Evolutionary conservation across 2,329 filamentous ascomycete genomes (phyloP).

Genomic region (Scedosporium apiospermum): DNA sequence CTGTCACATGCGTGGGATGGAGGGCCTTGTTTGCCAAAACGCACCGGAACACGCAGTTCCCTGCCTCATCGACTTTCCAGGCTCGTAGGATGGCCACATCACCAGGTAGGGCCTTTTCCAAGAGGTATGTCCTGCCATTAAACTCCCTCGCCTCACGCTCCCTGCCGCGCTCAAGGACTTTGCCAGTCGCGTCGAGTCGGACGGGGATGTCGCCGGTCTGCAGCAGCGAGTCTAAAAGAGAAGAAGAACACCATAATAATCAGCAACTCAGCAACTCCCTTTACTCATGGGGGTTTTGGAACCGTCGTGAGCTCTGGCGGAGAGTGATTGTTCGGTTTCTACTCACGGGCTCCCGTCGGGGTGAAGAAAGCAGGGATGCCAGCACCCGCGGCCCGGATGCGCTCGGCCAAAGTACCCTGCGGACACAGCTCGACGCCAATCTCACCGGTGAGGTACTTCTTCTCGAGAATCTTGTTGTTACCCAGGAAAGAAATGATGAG

Average conservation of each 20-base stretch:
- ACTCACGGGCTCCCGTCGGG: conserved; percentile 58
- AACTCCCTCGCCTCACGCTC: conserved; percentile 65
- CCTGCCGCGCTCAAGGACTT: conserved; percentile 52
- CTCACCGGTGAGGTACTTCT: conserved; percentile 64
- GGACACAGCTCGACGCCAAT: conserved; percentile 69
- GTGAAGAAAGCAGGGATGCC: conserved; percentile 78
- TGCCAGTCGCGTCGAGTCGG: conserved; percentile 48
- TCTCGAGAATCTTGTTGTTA: conserved; percentile 67
- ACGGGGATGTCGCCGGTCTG: conserved; percentile 61
- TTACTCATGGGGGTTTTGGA: too few species aligned
- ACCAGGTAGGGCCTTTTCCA: conserved; percentile 67
- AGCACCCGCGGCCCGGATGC: conserved; percentile 62
- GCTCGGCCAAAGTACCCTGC: conserved; percentile 65
- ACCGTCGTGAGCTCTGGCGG: too few species aligned
- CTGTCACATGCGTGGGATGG: neutral
- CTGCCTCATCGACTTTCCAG: conserved; percentile 65
- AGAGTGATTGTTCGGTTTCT: neutral
- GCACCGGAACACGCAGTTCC: conserved; percentile 69
- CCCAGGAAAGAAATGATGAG: conserved; percentile 70
- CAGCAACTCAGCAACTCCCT: conserved; percentile 8
- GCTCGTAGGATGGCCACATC: conserved; percentile 72
- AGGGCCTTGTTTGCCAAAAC: conserved; percentile 20
- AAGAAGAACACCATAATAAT: too few species aligned
- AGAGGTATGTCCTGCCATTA: conserved; percentile 61
- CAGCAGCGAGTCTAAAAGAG: conserved; percentile 47